Evolutionary conservation across 2,329 filamentous ascomycete species (phyloP).

Genomic region (Botrytis fragariae): DNA sequence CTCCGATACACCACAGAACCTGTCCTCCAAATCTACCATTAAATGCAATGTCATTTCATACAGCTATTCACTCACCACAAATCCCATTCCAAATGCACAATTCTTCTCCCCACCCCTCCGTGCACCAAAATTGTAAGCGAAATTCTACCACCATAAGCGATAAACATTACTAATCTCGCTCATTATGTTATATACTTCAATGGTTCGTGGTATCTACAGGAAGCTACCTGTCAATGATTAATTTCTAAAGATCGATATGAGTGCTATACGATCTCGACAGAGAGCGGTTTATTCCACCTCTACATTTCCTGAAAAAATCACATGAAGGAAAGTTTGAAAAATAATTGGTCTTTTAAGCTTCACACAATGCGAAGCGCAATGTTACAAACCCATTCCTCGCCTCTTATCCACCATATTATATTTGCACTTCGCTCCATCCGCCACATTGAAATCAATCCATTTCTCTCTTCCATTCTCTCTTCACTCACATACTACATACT

Average conservation of each 20-base stretch:
- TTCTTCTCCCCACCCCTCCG: background rate
- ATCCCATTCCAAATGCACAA: background rate
- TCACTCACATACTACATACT: background rate
- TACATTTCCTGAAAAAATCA: background rate
- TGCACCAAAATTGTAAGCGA: conserved; percentile 4
- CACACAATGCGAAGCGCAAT: background rate
- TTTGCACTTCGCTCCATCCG: background rate
- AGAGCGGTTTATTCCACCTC: background rate
- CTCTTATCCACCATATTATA: background rate
- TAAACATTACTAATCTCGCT: background rate
- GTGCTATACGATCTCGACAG: background rate
- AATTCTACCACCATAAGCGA: background rate
- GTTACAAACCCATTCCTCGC: background rate
- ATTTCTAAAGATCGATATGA: no score
- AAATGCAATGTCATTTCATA: background rate
- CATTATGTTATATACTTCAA: background rate
- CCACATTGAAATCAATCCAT: background rate
- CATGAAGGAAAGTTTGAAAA: background rate
- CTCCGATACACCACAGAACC: fast-evolving
- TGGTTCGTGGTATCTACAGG: background rate
- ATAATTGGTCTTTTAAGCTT: background rate
- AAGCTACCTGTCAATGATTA: background rate
- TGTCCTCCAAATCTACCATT: background rate
- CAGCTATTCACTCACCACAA: background rate
- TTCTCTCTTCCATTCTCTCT: background rate